Evolutionary conservation across 1,284 basidiomycete species (phyloP).

Genomic region (Laetiporus sulphureus): DNA sequence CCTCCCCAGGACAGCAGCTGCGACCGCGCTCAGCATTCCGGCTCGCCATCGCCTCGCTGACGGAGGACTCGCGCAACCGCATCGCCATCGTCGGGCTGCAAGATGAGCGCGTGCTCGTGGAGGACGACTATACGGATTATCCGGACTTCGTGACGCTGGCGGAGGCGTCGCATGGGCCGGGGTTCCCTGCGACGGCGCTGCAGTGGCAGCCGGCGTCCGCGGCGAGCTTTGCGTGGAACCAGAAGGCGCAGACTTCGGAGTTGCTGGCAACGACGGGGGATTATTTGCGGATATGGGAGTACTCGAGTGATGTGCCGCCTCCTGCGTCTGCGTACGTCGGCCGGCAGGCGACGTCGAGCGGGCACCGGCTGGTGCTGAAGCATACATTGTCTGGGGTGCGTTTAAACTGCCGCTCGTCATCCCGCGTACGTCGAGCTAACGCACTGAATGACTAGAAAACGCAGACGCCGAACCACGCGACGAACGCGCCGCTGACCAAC

Average conservation of each 20-base stretch:
- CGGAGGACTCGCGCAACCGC: slow-evolving; percentile 74
- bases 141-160: slow-evolving; percentile 78
- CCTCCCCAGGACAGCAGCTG: slow-evolving; percentile 63
- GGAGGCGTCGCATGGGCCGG: slow-evolving; percentile 71
- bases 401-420: slow-evolving; percentile 14
- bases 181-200: slow-evolving; percentile 79
- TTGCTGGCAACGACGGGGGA: slow-evolving; percentile 88
- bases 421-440: neutral
- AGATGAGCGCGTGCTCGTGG: slow-evolving; percentile 75
- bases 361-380: slow-evolving; percentile 59
- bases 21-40: slow-evolving; percentile 75
- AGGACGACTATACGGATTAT: slow-evolving; percentile 76
- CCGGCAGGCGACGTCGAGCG: slow-evolving; percentile 45
- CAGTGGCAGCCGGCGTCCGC: slow-evolving; percentile 79
- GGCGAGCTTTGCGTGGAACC: slow-evolving; percentile 53
- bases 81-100: slow-evolving; percentile 79
- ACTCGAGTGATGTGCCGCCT: slow-evolving; percentile 52
- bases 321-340: slow-evolving; percentile 67
- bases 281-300: slow-evolving; percentile 86
- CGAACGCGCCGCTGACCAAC: slow-evolving; percentile 86
- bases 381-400: slow-evolving; percentile 80
- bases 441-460: slow-evolving; percentile 51
- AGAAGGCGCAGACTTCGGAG: slow-evolving; percentile 59
- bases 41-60: slow-evolving; percentile 73
- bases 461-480: slow-evolving; percentile 78